These are phyloP conservation scores for Barbatosphaeria neglecta DNA, from an alignment of 495 filamentous ascomycete species.

Conservation along the genomic window DNA sequence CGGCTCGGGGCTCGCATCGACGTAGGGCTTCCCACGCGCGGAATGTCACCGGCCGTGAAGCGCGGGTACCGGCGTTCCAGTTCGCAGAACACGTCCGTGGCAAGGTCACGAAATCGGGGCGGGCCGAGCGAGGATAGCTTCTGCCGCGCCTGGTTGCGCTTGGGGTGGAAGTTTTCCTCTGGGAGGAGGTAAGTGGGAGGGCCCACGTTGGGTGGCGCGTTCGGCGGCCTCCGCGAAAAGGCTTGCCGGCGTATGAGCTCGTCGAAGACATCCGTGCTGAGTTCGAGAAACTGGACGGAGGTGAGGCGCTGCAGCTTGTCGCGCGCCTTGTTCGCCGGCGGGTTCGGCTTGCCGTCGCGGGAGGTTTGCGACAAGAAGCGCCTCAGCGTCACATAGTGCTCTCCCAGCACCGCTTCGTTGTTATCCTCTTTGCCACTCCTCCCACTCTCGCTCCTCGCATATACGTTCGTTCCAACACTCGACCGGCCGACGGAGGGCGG, in stretches of 20 bases:
- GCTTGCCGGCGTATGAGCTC: conserved; percentile 80
- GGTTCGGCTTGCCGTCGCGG: conserved; percentile 61
- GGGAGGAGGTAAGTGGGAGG: conserved; percentile 65
- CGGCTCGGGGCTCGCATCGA: conserved; percentile 43
- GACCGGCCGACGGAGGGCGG: conserved; percentile 79
- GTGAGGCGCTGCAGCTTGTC: conserved; percentile 88
- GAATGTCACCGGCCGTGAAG: conserved; percentile 56
- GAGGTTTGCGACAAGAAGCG: conserved; percentile 60
- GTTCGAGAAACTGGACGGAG: conserved; percentile 85
- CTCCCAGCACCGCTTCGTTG: conserved; percentile 43
- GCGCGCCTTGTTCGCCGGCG: conserved; percentile 71
- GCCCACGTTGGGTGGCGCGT: conserved; percentile 38
- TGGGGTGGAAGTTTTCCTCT: conserved; percentile 82
- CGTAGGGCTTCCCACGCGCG: conserved; percentile 58
- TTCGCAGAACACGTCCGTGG: conserved; percentile 92
- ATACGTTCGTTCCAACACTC: conserved; percentile 52
- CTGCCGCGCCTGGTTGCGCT: conserved; percentile 90
- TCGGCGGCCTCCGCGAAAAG: conserved; percentile 36
- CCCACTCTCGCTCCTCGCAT: conserved; percentile 51
- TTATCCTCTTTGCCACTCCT: conserved; percentile 38
- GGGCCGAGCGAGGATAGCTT: conserved; percentile 81
- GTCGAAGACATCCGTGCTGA: conserved; percentile 96
- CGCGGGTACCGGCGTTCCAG: conserved; percentile 81
- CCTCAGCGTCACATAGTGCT: conserved; percentile 74
- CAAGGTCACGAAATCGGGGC: conserved; percentile 77